These are phyloP conservation scores for Annona cherimola DNA, from an alignment of 164 flowering plant genomes.

Conservation along the genomic window DNA sequence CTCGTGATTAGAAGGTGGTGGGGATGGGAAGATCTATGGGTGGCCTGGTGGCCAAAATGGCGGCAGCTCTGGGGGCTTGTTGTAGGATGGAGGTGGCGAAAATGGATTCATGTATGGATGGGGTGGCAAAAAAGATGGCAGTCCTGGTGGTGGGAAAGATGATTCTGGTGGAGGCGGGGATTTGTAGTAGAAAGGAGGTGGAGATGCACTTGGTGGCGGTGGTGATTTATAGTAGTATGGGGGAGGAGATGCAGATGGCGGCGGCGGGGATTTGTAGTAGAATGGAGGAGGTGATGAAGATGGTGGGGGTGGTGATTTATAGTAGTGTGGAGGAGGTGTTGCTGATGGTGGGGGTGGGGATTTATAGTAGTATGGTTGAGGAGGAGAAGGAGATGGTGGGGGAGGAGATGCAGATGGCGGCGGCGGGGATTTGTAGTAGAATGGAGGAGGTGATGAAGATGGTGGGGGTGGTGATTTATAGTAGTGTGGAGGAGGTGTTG, in stretches of 20 bases:
- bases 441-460: not conserved
- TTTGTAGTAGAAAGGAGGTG: too few relatives aligned
- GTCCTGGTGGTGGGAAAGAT: too few relatives aligned
- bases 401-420: not conserved
- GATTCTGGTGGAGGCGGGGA: too few relatives aligned
- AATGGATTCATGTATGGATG: conserved; percentile 13
- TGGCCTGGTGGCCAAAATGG: conserved; percentile 26
- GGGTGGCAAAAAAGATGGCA: not conserved
- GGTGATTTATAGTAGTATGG: too few relatives aligned
- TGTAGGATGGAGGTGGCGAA: conserved; percentile 4
- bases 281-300: conserved; percentile 25
- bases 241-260: too few relatives aligned
- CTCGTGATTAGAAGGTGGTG: conserved; percentile 21
- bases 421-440: not conserved
- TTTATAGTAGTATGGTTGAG: conserved; percentile 22
- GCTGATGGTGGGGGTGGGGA: conserved; percentile 13
- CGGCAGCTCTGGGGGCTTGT: conserved; percentile 16
- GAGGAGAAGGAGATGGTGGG: conserved; percentile 15
- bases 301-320: conserved; percentile 28
- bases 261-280: conserved; percentile 36
- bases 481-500: conserved; percentile 30
- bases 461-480: not conserved
- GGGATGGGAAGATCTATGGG: conserved; percentile 22
- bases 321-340: conserved; percentile 22
- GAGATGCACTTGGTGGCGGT: too few relatives aligned